Percentiles rank a stretch among this genome's conserved stretches.
phyloP scores from a whole-genome alignment of 495 filamentous ascomycete genomes.

The Penicillium pulvis region DNA sequence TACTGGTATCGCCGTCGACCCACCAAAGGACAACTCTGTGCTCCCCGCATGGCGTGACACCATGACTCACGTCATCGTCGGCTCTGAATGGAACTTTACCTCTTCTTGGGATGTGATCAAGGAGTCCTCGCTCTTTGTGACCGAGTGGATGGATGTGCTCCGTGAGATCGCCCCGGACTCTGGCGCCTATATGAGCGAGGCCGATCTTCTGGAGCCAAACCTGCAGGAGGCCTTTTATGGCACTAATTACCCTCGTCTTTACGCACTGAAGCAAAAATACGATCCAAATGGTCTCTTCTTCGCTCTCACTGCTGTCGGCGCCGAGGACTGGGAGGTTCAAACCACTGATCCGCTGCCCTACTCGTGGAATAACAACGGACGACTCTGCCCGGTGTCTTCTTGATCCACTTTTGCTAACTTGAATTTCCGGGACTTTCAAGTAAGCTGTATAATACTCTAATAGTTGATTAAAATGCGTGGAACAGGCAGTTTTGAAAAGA shows the following conservation, averaged over 20 bases:
- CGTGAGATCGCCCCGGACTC: constrained; percentile 17
- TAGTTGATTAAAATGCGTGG: no score
- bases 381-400: constrained; percentile 11
- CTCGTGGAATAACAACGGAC: constrained; percentile 15
- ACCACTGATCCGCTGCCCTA: constrained; percentile 12
- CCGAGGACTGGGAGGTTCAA: constrained; percentile 34
- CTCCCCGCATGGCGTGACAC: constrained; percentile 17
- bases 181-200: constrained; percentile 55
- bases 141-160: constrained; percentile 15
- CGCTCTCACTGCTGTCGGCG: constrained; percentile 30
- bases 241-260: constrained; percentile 46
- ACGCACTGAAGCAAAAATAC: constrained; percentile 42
- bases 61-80: constrained; percentile 10
- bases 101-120: constrained; percentile 9
- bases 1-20: constrained; percentile 14
- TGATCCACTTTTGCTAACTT: background rate
- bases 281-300: constrained; percentile 34
- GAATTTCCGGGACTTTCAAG: no score
- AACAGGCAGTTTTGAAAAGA: no score
- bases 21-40: constrained; percentile 13
- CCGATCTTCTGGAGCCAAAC: constrained; percentile 43
- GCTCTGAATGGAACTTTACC: constrained; percentile 14
- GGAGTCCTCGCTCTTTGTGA: constrained; percentile 11
- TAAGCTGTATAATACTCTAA: no score
- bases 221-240: constrained; percentile 55